Evolutionary conservation across 2,329 filamentous ascomycete genomes (phyloP), one percentile per base, ranked within the genome.

Genomic region (Tolypocladium album): DNA sequence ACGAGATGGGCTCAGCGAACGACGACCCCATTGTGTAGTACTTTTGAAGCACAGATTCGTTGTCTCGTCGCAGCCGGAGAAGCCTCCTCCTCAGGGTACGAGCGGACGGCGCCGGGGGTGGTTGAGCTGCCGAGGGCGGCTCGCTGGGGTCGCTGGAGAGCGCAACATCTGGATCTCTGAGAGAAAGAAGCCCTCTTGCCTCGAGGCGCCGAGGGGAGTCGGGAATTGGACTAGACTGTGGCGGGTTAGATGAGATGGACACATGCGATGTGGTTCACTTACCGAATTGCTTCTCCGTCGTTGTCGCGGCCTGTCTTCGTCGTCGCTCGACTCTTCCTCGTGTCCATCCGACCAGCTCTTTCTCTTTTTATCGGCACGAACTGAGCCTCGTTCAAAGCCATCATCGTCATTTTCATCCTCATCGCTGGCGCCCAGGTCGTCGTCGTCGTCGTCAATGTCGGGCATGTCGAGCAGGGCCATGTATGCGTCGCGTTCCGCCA

Each of bases 1-100:
- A 96, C 0, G 92, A 94, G 59, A 97, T 90, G 0, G 94, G 94
- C 71, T 99, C 94, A 0, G 93, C 93, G 70, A 96, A 97, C 2
- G 92, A 96, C 3, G 90, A 88, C 47, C 94, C 94, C 38, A 90
- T 82, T 36, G 86, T 83, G 75, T 97, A 97, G 75, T 99, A 97
- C 63, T 85, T 82, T 57, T 88, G 85, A 43, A 97, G 78, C 0
- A 92, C 80, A 0, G 76, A 74, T 72, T 96, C 90, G 65, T 97
- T 87, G 67, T 92, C 88, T 62, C 84, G 80, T 59, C 90, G 87
- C 66, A 97, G 78, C 61, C 85, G 86, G 43, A 95, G 74, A 4
- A 97, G 79, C 55, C 88, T 87, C 64, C 85, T 84, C 62, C 90
- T 83, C 58, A 97, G 78, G 9, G 84, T 81, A 62, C 86, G 84